phyloP scores from a whole-genome alignment of 768 basidiomycete genomes.

The Pulveroboletus sp. region DNA sequence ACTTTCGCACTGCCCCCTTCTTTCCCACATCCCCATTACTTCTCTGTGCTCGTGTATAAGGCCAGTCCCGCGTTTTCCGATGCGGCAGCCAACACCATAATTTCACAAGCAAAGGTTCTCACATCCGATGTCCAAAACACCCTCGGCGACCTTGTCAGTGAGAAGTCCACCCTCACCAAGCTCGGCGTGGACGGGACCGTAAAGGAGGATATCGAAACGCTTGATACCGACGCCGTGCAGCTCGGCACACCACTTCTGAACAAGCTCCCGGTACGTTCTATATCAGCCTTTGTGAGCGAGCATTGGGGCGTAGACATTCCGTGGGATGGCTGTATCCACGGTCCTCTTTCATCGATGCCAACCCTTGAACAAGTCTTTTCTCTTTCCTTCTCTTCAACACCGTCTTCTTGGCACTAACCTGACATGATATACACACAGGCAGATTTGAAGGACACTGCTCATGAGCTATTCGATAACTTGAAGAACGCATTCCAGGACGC shows the following conservation, averaged over 20 bases:
- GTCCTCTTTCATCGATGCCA: neutral
- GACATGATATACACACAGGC: too few species aligned
- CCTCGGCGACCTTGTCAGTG: neutral
- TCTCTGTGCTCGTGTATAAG: neutral
- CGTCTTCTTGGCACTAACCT: neutral
- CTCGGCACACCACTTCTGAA: neutral
- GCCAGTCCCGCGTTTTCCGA: neutral
- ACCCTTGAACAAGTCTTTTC: neutral
- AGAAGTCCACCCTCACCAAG: neutral
- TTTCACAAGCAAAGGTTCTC: accelerated
- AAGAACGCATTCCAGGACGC: neutral
- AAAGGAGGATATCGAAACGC: neutral
- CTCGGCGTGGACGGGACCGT: accelerated
- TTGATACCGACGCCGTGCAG: accelerated
- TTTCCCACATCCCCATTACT: neutral
- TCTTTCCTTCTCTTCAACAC: neutral
- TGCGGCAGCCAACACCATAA: neutral
- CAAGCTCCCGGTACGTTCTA: neutral
- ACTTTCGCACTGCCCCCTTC: neutral
- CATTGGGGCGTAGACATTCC: neutral
- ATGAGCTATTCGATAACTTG: neutral
- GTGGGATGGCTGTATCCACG: neutral
- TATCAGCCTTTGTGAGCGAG: neutral
- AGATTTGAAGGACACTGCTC: neutral
- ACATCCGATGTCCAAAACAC: neutral